A percentile compares a stretch with the other conserved stretches of the same genome.
phyloP scores from a whole-genome alignment of 768 basidiomycete genomes.

The Mycena galopus region DNA sequence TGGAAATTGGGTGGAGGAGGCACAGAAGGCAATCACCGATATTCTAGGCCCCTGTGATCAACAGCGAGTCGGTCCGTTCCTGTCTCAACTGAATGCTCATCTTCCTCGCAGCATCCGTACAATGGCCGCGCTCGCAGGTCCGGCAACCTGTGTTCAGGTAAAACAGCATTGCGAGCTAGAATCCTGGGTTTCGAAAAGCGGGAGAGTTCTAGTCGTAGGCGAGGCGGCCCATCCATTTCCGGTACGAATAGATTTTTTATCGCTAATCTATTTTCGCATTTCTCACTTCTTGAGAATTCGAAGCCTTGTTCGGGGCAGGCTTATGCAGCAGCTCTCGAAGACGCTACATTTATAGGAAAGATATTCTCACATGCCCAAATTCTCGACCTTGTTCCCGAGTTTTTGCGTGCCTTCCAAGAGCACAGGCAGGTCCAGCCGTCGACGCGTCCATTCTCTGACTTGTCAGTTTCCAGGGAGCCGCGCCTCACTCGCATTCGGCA shows the following conservation, averaged over 20 bases:
- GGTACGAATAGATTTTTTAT: conserved; percentile 5
- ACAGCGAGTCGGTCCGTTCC: neutral
- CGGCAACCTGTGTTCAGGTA: conserved; percentile 4
- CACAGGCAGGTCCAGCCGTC: conserved; percentile 3
- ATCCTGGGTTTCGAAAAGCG: conserved; percentile 30
- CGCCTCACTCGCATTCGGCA: conserved; percentile 6
- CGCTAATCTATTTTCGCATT: no score
- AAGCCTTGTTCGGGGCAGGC: conserved; percentile 2
- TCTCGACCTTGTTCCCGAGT: conserved; percentile 17
- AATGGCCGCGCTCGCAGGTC: conserved; percentile 14
- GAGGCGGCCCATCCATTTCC: conserved; percentile 33
- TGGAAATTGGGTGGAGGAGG: conserved; percentile 6
- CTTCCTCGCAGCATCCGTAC: neutral
- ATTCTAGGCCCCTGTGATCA: conserved; percentile 16
- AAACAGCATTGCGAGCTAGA: conserved; percentile 10
- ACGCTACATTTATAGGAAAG: conserved; percentile 26
- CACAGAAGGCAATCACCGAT: neutral
- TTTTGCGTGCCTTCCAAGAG: conserved; percentile 26
- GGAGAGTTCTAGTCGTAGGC: conserved; percentile 16
- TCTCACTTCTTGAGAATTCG: no score
- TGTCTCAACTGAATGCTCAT: neutral
- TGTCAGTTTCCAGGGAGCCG: neutral
- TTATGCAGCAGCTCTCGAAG: conserved; percentile 21
- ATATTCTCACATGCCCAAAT: neutral
- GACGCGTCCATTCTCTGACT: no score